Evolutionary conservation across 2,329 filamentous ascomycete species (phyloP), one percentile per base, ranked within the genome.

Genomic region (Zalaria obscura): DNA sequence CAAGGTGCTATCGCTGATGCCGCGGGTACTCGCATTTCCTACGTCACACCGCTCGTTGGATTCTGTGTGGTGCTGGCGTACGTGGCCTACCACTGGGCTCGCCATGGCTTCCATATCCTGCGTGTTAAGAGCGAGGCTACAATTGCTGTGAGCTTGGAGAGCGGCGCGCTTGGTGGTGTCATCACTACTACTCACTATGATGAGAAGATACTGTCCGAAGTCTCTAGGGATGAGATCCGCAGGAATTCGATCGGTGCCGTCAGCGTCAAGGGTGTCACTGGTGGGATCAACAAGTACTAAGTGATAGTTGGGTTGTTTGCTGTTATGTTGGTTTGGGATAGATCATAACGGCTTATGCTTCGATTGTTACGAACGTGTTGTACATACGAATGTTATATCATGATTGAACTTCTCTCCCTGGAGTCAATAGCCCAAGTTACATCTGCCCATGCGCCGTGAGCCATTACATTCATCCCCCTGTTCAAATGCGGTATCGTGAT

Each of bases 11-110:
- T 66, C 36, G 63, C 62, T 34, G 61, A 64, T 45, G 49, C 58
- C 4, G 58, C 52, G 35, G 53, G 49, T 41, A 67, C 61, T 26
- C 50, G 61, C 4, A 63, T 65, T 51, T 65, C 62, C 9, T 67
- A 66, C 51, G 41, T 67, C 25, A 63, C 67, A 1, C 64, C 65
- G 4, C 52, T 66, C 9, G 55, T 63, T 40, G 64, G 64, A 25
- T 68, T 68, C 51, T 42, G 61, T 29, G 59, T 62, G 36, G 65
- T 60, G 10, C 51, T 61, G 25, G 51, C 39, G n/a, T 61, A 59
- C 50, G 55, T 53, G 34, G 44, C 43, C 25, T 52, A 47, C 47
- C 54, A 57, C 52, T 61, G 58, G 58, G 45, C 44, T 40, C 40
- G 47, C 40, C 52, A 57, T 37, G 56, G 56, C 44, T 50, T 56